Percentiles rank a stretch among this genome's conserved stretches.
Evolutionary conservation across 768 basidiomycete genomes (phyloP).

Genomic region (Leccinum subgranulosum): DNA sequence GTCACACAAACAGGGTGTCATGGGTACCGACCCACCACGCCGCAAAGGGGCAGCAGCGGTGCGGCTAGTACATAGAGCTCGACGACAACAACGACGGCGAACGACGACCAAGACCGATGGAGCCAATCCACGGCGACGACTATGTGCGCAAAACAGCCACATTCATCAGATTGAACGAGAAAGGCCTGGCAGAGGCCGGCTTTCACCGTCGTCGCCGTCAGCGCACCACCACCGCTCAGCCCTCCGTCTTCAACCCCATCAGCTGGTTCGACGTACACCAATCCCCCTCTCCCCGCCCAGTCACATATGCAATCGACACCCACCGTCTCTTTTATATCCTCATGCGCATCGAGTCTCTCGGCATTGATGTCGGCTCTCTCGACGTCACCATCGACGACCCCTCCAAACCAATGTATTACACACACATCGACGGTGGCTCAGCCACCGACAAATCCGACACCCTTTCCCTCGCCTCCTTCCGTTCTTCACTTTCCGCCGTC

Average conservation of each 20-base stretch:
- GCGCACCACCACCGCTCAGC: slow-evolving; percentile 27
- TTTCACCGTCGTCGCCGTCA: slow-evolving; percentile 47
- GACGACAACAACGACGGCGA: slow-evolving; percentile 1
- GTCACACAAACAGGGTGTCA: slow-evolving; percentile 15
- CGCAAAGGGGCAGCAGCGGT: slow-evolving; percentile 20
- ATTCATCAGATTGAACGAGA: slow-evolving; percentile 73
- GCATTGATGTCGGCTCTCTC: slow-evolving; percentile 73
- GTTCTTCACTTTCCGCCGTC: slow-evolving; percentile 73
- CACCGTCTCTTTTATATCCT: slow-evolving; percentile 88
- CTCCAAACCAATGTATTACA: slow-evolving; percentile 73
- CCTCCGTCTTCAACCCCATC: slow-evolving; percentile 57
- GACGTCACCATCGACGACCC: slow-evolving; percentile 74
- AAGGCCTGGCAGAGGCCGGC: slow-evolving; percentile 64
- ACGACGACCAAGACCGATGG: slow-evolving; percentile 32
- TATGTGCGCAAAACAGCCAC: slow-evolving; percentile 68
- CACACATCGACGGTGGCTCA: slow-evolving; percentile 47
- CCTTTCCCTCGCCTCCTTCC: slow-evolving; percentile 68
- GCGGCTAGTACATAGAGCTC: slow-evolving; percentile 1
- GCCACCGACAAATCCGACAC: slow-evolving; percentile 66
- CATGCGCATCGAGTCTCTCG: slow-evolving; percentile 80
- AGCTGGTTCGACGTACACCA: slow-evolving; percentile 48
- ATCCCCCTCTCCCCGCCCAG: slow-evolving; percentile 47
- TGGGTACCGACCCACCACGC: slow-evolving; percentile 22
- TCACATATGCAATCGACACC: slow-evolving; percentile 67
- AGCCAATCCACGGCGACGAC: slow-evolving; percentile 66